Evolutionary conservation across 2,329 filamentous ascomycete genomes (phyloP).

Genomic region (Metarhizium guizhouense): DNA sequence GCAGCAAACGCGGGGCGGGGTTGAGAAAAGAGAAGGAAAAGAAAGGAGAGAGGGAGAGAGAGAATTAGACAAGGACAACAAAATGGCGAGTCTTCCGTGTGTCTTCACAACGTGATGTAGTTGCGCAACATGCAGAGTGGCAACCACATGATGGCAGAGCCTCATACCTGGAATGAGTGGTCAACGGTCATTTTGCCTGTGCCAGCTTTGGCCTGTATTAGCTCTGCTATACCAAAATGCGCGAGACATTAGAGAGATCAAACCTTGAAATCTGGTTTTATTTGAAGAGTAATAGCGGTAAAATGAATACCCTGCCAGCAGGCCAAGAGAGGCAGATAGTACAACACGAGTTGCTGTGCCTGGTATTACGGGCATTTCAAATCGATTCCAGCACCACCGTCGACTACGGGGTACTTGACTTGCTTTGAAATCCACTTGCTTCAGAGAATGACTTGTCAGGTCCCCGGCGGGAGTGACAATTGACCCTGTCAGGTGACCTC

Average conservation of each 20-base stretch:
- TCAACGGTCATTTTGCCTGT: conserved; percentile 31
- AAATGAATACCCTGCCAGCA: conserved; percentile 19
- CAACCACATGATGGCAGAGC: not conserved
- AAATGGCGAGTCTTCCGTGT: not conserved
- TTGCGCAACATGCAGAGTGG: conserved; percentile 5
- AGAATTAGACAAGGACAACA: not conserved
- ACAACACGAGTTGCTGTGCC: conserved; percentile 15
- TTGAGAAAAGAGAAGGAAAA: not conserved
- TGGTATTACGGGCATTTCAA: conserved; percentile 17
- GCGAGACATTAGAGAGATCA: not conserved
- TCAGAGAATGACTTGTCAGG: not conserved
- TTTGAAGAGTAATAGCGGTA: conserved; percentile 16
- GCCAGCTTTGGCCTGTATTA: not conserved
- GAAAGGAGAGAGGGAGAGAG: not conserved
- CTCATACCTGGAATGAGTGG: conserved; percentile 36
- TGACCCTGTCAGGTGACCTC: conserved; percentile 2
- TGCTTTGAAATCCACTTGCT: conserved; percentile 24
- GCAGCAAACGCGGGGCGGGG: no score
- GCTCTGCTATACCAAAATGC: conserved; percentile 1
- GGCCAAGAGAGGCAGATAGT: conserved; percentile 19
- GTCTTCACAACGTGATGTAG: not conserved
- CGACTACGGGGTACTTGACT: not conserved
- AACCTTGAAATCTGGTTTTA: conserved; percentile 4
- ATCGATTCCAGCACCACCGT: conserved; percentile 1
- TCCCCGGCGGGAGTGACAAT: not conserved